phyloP scores from a whole-genome alignment of 139 green algal species.

The Micractinium sp. region DNA sequence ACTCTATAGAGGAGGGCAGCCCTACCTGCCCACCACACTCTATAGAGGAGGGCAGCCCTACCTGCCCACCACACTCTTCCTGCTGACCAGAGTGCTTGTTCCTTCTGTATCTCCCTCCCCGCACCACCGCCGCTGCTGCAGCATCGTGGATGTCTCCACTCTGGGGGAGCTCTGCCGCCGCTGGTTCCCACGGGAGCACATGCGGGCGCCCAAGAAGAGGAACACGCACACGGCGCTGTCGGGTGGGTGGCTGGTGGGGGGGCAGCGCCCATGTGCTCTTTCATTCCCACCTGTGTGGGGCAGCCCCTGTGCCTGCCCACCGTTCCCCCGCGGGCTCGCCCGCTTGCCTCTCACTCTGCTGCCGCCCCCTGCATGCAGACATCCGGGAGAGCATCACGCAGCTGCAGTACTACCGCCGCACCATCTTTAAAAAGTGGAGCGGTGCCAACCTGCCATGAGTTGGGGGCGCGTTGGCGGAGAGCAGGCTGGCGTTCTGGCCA shows the following conservation, averaged over 20 bases:
- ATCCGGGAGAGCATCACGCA: conserved; percentile 89
- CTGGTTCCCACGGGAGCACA: conserved; percentile 66
- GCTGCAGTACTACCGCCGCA: conserved; percentile 81
- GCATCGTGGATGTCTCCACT: conserved; percentile 92
- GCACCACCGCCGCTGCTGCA: neutral
- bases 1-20: neutral
- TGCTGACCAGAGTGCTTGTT: no score
- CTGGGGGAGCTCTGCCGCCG: conserved; percentile 77
- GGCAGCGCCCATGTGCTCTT: no score
- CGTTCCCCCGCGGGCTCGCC: neutral
- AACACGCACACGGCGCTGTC: conserved; percentile 85
- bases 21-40: no score
- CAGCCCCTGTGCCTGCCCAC: no score
- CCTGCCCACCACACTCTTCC: no score
- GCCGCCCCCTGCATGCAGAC: conserved; percentile 55
- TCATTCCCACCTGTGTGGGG: no score
- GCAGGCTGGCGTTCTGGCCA: neutral
- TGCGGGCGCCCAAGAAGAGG: conserved; percentile 67
- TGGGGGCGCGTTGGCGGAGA: no score
- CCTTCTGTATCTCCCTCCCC: neutral
- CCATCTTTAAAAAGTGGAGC: conserved; percentile 76
- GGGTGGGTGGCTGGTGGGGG: neutral
- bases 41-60: neutral
- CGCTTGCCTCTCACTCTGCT: neutral
- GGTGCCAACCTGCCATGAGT: conserved; percentile 6